Evolutionary conservation across 345 rosid species (phyloP).

Genomic region (Gossypium bickii): DNA sequence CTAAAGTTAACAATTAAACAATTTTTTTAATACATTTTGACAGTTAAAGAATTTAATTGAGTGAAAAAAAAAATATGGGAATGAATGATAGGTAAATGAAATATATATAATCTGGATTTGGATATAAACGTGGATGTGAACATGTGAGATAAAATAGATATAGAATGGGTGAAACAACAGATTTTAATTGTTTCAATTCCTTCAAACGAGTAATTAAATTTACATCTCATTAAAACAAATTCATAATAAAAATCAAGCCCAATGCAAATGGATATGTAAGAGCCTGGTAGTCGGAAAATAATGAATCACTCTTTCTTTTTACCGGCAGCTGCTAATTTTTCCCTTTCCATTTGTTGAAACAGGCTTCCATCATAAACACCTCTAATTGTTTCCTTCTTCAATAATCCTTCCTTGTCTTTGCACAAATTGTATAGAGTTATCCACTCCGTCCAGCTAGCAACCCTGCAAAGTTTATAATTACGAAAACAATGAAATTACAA

Average conservation of each 20-base stretch:
- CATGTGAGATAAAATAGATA: no score
- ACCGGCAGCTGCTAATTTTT: constrained; percentile 25
- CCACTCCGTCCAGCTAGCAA: constrained; percentile 67
- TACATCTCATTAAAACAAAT: no score
- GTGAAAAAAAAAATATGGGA: no score
- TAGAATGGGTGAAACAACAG: no score
- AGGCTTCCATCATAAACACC: constrained; percentile 78
- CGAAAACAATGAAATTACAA: no score
- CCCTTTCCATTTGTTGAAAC: constrained; percentile 58
- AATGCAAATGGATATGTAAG: not conserved
- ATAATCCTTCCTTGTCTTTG: constrained; percentile 68
- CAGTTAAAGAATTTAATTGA: no score
- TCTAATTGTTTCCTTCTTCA: constrained; percentile 57
- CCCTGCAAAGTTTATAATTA: constrained; percentile 31
- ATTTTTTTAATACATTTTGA: fast-evolving
- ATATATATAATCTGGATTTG: no score
- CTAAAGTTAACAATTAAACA: no score
- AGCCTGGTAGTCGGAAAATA: not conserved
- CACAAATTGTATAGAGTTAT: constrained; percentile 42
- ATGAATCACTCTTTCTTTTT: constrained; percentile 41
- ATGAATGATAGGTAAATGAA: no score
- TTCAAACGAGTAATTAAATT: no score
- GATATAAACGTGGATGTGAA: no score
- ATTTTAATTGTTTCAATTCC: no score
- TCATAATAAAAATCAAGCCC: not conserved